Conservation (phyloP, 805 yeast genomes). For the Metschnikowia anglica region DNA sequence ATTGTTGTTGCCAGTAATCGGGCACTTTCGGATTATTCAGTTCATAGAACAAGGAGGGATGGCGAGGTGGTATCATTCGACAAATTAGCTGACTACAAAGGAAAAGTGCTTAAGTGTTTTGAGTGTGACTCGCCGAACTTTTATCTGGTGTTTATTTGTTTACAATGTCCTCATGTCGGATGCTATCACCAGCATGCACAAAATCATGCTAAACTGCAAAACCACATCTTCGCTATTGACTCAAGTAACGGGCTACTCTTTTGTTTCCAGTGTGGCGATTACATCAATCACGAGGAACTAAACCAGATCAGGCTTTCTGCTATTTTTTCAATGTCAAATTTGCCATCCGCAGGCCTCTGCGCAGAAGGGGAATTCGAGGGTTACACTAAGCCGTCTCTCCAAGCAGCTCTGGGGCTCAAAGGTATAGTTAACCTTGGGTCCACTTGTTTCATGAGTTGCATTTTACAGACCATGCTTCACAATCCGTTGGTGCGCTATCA, state of each 20-base stretch:
- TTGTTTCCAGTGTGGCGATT: slow-evolving; percentile 78
- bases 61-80: slow-evolving; percentile 35
- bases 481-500: slow-evolving; percentile 82
- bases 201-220: slow-evolving; percentile 32
- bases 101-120: slow-evolving; percentile 49
- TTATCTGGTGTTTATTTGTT: slow-evolving; percentile 55
- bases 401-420: slow-evolving; percentile 72
- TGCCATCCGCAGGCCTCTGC: not conserved
- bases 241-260: slow-evolving; percentile 64
- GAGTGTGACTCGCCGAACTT: slow-evolving; percentile 46
- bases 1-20: slow-evolving; percentile 40
- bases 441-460: slow-evolving; percentile 93
- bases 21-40: slow-evolving; percentile 16
- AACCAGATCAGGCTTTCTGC: slow-evolving; percentile 47
- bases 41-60: slow-evolving; percentile 37
- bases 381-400: slow-evolving; percentile 43
- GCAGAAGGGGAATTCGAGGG: slow-evolving; percentile 9
- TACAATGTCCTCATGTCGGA: slow-evolving; percentile 77
- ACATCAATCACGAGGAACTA: slow-evolving; percentile 59
- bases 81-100: slow-evolving; percentile 41
- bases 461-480: slow-evolving; percentile 85
- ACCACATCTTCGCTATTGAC: slow-evolving; percentile 53
- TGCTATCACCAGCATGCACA: slow-evolving; percentile 49
- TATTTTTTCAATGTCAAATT: slow-evolving; percentile 1
- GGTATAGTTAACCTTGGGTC: slow-evolving; percentile 96